Evolutionary conservation across 768 basidiomycete genomes (phyloP), one percentile per base, ranked within the genome.

Genomic region (Leccinellum rugosiceps): DNA sequence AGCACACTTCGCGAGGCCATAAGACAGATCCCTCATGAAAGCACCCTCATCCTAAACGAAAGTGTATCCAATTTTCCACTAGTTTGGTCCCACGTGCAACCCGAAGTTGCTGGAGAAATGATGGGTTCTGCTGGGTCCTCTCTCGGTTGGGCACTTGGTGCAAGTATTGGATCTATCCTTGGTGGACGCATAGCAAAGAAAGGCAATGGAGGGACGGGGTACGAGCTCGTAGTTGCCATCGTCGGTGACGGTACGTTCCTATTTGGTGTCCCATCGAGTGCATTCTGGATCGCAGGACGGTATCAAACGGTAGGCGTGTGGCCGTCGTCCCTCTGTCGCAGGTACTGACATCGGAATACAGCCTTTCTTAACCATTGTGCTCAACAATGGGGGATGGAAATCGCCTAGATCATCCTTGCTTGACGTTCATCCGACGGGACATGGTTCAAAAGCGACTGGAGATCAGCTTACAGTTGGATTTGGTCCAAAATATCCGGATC

Each of bases 371-470:
- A 88, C 86, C 0, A 74, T 90, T 59, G 75, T 90, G 1, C 69
- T 90, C 14, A 89, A 89, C 66, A 90, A 90, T 56, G 86, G 86
- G 0, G 86, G 85, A 0, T 86, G 85, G 86, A 83, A 76, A 63
- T 82, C 85, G 0, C 87, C 88, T 4, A 82, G 78, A 59, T 62
- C 81, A 14, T 87, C 86, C 0, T 82, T 89, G 83, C 71, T 87
- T 9, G 81, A 81, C 3, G 79, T 88, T 0, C 81, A 90, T 61
- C 88, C 87, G 0, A 60, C 65, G 0, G 87, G 87, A 0, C 68
- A 80, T 45, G 86, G 85, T 3, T 75, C 80, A 8, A 73, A 69
- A 1, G 63, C 66, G 0, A 65, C 75, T 1, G 83, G 81, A 0
- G 75, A 75, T 7, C 72, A 79, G 50, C 78, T 90, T 1, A 80